Base-by-base conservation (phyloP, 768 basidiomycete species). In the Naganishia kalamii region DNA sequence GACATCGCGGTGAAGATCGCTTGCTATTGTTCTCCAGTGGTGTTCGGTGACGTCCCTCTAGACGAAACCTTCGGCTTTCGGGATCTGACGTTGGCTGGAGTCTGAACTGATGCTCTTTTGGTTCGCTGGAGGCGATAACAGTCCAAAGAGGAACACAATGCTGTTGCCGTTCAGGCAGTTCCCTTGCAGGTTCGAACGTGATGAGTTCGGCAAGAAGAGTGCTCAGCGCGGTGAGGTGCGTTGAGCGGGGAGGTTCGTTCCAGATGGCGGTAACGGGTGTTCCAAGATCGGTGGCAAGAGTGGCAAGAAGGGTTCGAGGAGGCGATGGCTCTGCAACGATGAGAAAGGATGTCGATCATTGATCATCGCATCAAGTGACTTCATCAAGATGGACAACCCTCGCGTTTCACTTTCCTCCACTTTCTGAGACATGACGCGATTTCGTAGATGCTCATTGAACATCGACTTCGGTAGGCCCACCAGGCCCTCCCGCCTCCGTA, bases 381-480 rank as follows among this genome's bases (percentile, higher is more conserved):
- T 2, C n/a, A 35, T 35, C 10, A 19, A 7, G 12, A n/a, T 21
- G 23, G 25, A 29, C 32, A 40, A 23, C 27, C 1, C 17, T 25
- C 37, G 33, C 37, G 54, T 37, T 57, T 50, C 32, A 57, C 40
- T 12, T n/a, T n/a, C n/a, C n/a, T n/a, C n/a, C n/a, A n/a, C n/a
- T n/a, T 33, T 57, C 54, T 57, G 54, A 57, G 54, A 57, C 54
- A 57, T 50, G 48, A 7, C 25, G 48, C 8, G 11, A 25, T 6
- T 13, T 5, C 21, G 48, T 57, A 57, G 54, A 57, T 37, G 1
- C 1, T 57, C 37, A 57, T 25, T 27, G 35, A 57, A 57, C 54
- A 57, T 40, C 5, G 32, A 35, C 3, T 35, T 5, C 6, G 27
- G 11, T 41, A 19, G 11, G 40, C 40, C 11, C 40, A 10, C 40